Conservation (phyloP, 2,329 filamentous ascomycete genomes). For the Chrysosporium queenslandicum region DNA sequence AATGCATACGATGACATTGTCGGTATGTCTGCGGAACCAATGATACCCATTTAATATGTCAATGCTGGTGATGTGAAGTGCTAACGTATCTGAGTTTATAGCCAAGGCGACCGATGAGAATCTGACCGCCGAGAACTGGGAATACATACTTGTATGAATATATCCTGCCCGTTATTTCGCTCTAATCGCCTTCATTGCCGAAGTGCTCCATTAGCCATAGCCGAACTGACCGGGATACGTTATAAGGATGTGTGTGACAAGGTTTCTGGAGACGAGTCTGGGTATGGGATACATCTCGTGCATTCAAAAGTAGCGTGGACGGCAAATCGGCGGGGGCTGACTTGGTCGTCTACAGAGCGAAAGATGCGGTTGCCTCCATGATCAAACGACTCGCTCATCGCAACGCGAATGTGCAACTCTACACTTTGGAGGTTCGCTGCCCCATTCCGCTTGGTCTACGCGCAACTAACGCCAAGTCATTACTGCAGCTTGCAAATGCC, state of each 20-base stretch:
- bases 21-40: constrained; percentile 38
- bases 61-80: too few relatives aligned
- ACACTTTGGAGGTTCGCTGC: constrained; percentile 65
- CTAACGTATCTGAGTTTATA: constrained; percentile 31
- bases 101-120: constrained; percentile 94
- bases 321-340: background rate
- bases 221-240: background rate
- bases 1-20: constrained; percentile 63
- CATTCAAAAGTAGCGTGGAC: background rate
- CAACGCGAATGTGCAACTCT: constrained; percentile 92
- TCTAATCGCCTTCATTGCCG: background rate
- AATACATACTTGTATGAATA: constrained; percentile 52
- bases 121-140: constrained; percentile 75
- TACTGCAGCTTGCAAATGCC: constrained; percentile 66
- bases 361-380: constrained; percentile 78
- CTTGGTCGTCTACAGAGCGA: constrained; percentile 45
- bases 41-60: too few relatives aligned
- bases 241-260: constrained; percentile 51
- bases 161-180: background rate
- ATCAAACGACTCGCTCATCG: constrained; percentile 87
- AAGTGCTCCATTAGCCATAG: background rate
- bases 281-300: constrained; percentile 25
- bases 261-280: constrained; percentile 42
- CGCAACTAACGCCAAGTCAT: background rate
- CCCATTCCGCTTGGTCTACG: background rate